Percentiles rank a stretch among this genome's conserved stretches.
phyloP scores from a whole-genome alignment of 352 stramenopile genomes.

The Phytophthora pistaciae region DNA sequence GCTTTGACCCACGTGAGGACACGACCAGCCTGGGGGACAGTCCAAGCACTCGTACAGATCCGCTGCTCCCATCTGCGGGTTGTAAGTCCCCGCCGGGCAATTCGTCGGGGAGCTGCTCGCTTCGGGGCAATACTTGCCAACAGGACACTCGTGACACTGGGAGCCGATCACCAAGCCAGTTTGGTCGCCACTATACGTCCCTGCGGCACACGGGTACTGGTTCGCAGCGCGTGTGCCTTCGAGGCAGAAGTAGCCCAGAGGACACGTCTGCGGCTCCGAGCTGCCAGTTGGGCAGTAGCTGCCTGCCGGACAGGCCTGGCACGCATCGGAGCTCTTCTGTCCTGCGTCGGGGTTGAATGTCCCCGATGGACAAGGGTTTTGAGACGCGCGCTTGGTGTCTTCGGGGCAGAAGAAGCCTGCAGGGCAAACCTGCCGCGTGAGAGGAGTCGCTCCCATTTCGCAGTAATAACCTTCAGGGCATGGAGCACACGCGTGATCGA shows the following conservation, averaged over 20 bases:
- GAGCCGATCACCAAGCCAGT: constrained; percentile 58
- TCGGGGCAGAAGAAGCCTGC: constrained; percentile 76
- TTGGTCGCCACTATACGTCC: constrained; percentile 81
- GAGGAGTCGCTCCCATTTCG: constrained; percentile 74
- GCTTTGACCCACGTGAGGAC: constrained; percentile 71
- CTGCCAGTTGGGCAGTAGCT: constrained; percentile 73
- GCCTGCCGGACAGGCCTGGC: constrained; percentile 63
- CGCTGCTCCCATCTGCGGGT: constrained; percentile 56
- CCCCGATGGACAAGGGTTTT: constrained; percentile 89
- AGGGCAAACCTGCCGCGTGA: constrained; percentile 73
- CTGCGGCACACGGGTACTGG: constrained; percentile 89
- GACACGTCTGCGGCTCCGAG: constrained; percentile 60
- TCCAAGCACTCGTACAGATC: constrained; percentile 65
- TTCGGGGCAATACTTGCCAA: constrained; percentile 89
- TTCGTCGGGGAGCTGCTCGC: constrained; percentile 68
- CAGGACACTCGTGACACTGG: constrained; percentile 63
- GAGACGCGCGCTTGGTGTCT: constrained; percentile 65
- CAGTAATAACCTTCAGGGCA: constrained; percentile 86
- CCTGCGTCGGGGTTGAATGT: constrained; percentile 78
- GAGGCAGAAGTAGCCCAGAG: constrained; percentile 86
- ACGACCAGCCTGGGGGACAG: constrained; percentile 81
- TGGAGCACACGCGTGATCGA: constrained; percentile 76
- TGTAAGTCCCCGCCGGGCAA: constrained; percentile 85
- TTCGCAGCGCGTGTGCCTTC: constrained; percentile 65
- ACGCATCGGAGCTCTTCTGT: constrained; percentile 62